Percentiles rank a stretch among this genome's conserved stretches.
These are phyloP conservation scores for Pseudogymnoascus verrucosus DNA, from an alignment of 2,329 filamentous ascomycete genomes.

Conservation along the genomic window DNA sequence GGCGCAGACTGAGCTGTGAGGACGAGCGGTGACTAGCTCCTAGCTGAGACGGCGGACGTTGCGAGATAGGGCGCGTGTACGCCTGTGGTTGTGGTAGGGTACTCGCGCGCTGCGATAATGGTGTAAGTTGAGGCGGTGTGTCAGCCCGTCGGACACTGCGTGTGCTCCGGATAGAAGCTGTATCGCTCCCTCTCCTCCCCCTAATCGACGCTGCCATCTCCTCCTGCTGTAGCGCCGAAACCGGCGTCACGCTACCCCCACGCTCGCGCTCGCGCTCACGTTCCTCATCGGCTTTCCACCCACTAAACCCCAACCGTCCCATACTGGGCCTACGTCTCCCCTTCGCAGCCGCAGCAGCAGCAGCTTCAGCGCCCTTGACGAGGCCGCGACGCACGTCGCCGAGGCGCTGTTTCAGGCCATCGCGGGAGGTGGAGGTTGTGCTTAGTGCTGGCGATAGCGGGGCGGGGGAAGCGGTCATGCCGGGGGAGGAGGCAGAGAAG, in stretches of 20 bases:
- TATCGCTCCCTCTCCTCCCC: not conserved
- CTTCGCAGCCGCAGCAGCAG: not conserved
- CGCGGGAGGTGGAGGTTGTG: not conserved
- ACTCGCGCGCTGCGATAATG: not conserved
- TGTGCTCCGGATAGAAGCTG: not conserved
- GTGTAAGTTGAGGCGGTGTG: not conserved
- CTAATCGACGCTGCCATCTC: not conserved
- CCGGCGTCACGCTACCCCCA: not conserved
- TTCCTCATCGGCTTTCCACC: not conserved
- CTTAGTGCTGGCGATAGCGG: not conserved
- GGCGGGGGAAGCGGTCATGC: not conserved
- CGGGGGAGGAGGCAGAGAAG: not conserved
- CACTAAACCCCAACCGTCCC: not conserved
- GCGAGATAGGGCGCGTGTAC: not conserved
- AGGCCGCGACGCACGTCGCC: not conserved
- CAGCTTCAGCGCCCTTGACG: not conserved
- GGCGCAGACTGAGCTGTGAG: not conserved
- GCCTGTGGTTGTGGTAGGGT: not conserved
- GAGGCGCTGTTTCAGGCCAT: not conserved
- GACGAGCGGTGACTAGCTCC: not conserved
- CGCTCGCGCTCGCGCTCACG: not conserved
- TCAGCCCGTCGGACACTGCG: not conserved
- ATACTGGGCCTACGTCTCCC: not conserved
- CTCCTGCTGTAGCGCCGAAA: not conserved
- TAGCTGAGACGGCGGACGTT: not conserved